Evolutionary conservation across 176 grass and related monocot genomes (phyloP), one percentile per base, ranked within the genome.

Genomic region (Tillandsia fasciculata): DNA sequence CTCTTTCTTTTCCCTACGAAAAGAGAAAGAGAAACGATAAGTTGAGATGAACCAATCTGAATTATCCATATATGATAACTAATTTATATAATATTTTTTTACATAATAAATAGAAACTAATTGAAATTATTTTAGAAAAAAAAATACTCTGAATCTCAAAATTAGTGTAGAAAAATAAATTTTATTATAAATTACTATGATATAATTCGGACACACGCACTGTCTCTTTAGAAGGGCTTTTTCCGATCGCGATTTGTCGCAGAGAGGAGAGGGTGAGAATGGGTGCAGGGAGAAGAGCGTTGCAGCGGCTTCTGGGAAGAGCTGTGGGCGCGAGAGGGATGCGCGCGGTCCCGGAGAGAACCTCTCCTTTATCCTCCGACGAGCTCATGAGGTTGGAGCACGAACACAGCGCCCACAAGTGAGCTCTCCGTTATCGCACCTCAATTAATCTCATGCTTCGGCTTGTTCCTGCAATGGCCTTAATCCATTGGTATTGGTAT

Each of bases 401-500:
- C 18, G 75, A 97, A 48, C 64, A 81, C 67, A 92, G 93, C 76
- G 93, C 86, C 12, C 86, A 90, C 79, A 97, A 92, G 93, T 97
- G 82, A 69, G 75, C 22, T 53, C 5, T 51, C 47, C 13, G 72
- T 17, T 49, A 52, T 2, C 17, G 22, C 28, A 12, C 2, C 48
- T 47, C 67, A 75, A 3, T 69, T 24, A 24, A 24, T 29, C 3
- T 2, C 0, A 15, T 50, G 1, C 17, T 3, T 33, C 24, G 0
- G 0, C 20, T 63, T 64, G 61, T 63, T 67, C 75, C 0, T 17
- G 2, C 48, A 80, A 50, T 82, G 78, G 17, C 49, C 12, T 10
- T 24, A 11, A 51, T 70, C 8, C 8, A 12, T 47, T 57, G 27
- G 26, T 12, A 28, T 66, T 26, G 26, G 27, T 33, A 8, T 42